Base-by-base conservation (phyloP, 805 yeast genomes). In the Scheffersomyces lignosus region DNA sequence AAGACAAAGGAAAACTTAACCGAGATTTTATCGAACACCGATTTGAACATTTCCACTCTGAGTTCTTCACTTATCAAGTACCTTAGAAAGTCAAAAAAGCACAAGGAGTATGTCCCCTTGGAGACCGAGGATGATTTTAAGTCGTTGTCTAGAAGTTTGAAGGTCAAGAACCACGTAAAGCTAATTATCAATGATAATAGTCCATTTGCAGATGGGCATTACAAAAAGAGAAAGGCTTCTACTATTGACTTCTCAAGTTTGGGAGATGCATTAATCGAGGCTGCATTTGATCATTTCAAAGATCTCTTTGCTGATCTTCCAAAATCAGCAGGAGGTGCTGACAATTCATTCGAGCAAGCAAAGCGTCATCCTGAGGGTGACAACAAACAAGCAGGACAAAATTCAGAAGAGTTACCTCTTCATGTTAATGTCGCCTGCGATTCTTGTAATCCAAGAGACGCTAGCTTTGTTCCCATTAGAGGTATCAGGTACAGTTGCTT, bases 401-500 rank as follows among this genome's bases (percentile, higher is more conserved):
- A n/a, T n/a, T 13, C 8, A 15, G 24, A 20, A 20, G 24, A 20
- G 9, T 20, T 20, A 10, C 7, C 36, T 6, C 43, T 54, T 4
- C 71, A 67, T 37, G 23, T 34, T 3, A 41, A 49, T 33, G 54
- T 62, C 22, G 44, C 60, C 18, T 68, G 73, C 36, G 71, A 68
- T 39, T 36, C 45, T n/a, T 69, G 73, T 35, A 35, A 45, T 39
- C 67, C 66, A 1, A 36, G 44, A 17, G 43, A 40, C 3, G 13
- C n/a, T 26, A 24, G 15, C 15, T 18, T 29, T 13, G 38, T 7
- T 52, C 74, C 77, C 3, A 58, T 75, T 29, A 42, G 34, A 15
- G 83, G 83, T 5, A 43, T 54, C 5, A 64, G 84, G 33, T 78
- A 66, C 48, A 66, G 69, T 29, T 78, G 84, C 52, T 44, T 70